Evolutionary conservation across 2,329 filamentous ascomycete genomes (phyloP).

Genomic region (Dactylellina haptotyla): DNA sequence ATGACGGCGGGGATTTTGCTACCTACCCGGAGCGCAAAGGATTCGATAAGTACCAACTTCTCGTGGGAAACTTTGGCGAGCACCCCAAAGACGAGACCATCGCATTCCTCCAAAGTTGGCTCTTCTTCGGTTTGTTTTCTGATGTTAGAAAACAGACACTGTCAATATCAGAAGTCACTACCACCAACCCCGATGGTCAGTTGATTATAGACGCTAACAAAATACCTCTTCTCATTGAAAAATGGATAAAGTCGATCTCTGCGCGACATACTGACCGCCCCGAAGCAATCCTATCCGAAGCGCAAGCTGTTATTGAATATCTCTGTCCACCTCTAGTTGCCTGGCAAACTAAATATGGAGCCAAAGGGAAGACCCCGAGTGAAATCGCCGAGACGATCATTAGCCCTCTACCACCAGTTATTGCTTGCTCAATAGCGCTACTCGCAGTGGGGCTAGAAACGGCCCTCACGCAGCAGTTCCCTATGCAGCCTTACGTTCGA

Average conservation of each 20-base stretch:
- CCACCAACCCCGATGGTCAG: conserved; percentile 1
- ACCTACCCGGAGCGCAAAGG: conserved; percentile 47
- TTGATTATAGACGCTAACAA: conserved; percentile 32
- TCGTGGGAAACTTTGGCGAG: conserved; percentile 27
- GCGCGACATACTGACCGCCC: conserved; percentile 9
- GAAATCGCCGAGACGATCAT: conserved; percentile 1
- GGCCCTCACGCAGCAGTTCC: conserved; percentile 21
- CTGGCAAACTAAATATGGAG: conserved; percentile 36
- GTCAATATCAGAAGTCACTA: conserved; percentile 19
- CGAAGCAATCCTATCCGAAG: conserved; percentile 24
- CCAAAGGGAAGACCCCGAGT: not conserved
- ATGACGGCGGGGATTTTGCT: conserved; percentile 45
- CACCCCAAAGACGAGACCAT: conserved; percentile 22
- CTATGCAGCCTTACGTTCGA: conserved; percentile 26
- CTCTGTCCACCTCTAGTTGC: conserved; percentile 25
- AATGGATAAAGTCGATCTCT: conserved; percentile 29
- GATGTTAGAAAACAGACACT: conserved; percentile 20
- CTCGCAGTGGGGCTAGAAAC: conserved; percentile 22
- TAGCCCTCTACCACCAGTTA: conserved; percentile 13
- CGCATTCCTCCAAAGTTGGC: conserved; percentile 47
- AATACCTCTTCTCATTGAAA: conserved; percentile 17
- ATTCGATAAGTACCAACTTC: conserved; percentile 30
- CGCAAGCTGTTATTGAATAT: conserved; percentile 18
- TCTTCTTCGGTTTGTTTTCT: conserved; percentile 47
- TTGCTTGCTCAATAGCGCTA: conserved; percentile 32